Evolutionary conservation across 1,139 yeast species (phyloP).

Genomic region (Candida sp.): DNA sequence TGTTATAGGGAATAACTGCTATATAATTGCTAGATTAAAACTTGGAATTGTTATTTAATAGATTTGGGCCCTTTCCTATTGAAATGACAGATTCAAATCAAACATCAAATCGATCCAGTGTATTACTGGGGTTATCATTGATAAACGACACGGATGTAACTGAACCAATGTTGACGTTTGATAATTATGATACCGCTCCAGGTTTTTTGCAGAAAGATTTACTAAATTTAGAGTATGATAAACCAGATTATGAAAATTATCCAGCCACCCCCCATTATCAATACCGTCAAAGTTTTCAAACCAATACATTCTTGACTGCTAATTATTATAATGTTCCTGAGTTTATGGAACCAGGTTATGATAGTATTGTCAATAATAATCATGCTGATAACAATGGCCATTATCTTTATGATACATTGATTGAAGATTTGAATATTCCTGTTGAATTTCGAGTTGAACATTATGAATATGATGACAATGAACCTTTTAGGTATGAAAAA

Average conservation of each 20-base stretch:
- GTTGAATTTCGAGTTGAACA: background rate
- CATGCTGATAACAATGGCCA: background rate
- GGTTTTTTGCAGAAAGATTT: background rate
- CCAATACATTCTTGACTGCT: background rate
- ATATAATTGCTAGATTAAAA: background rate
- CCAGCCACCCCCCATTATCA: background rate
- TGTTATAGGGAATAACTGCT: background rate
- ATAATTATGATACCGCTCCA: background rate
- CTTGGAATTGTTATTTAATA: background rate
- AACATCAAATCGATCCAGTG: background rate
- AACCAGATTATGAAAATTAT: background rate
- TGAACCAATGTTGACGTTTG: background rate
- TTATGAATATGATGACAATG: background rate
- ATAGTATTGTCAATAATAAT: background rate
- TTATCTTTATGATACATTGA: background rate
- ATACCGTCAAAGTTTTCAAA: background rate
- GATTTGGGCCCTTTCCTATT: background rate
- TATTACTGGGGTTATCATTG: background rate
- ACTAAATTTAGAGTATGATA: background rate
- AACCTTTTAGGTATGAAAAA: background rate
- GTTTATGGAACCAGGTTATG: background rate
- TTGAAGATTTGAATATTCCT: background rate
- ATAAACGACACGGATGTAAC: background rate
- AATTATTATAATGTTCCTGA: background rate
- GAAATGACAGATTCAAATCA: background rate